These are phyloP conservation scores for Trapa bicornis DNA, from an alignment of 345 rosid genomes.

Conservation along the genomic window DNA sequence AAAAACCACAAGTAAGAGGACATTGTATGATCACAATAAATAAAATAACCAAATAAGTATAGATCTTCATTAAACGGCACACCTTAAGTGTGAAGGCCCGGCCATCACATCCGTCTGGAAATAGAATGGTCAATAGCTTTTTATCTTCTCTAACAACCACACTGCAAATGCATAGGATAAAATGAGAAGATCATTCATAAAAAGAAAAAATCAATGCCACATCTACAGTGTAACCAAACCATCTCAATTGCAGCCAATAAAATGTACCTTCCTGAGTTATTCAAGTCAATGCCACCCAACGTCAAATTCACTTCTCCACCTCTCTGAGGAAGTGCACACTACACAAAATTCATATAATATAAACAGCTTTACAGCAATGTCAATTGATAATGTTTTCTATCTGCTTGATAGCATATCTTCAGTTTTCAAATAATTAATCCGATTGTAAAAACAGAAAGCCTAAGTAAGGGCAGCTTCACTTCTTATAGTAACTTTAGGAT, in stretches of 20 bases:
- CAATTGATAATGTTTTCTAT: background rate
- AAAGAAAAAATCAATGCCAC: conserved; percentile 4
- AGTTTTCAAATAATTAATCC: background rate
- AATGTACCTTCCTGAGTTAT: conserved; percentile 87
- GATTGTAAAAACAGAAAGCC: background rate
- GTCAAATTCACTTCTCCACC: conserved; percentile 95
- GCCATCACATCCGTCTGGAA: conserved; percentile 99
- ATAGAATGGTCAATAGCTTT: conserved; percentile 79
- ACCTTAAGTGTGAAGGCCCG: conserved; percentile 99
- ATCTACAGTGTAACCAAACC: background rate
- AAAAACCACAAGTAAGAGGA: background rate
- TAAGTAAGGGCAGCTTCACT: background rate
- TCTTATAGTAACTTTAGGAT: background rate
- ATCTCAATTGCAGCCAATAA: background rate
- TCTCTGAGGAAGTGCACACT: conserved; percentile 85
- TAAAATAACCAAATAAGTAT: conserved; percentile 7
- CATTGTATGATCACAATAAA: background rate
- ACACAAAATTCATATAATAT: conserved; percentile 14
- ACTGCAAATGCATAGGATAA: conserved; percentile 33
- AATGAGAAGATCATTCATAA: conserved; percentile 12
- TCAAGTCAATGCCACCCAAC: conserved; percentile 92
- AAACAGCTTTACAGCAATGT: background rate
- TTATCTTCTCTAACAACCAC: conserved; percentile 97
- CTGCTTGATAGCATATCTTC: background rate
- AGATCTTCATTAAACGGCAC: conserved; percentile 6